phyloP scores from a whole-genome alignment of 2,329 filamentous ascomycete genomes.

The Plenodomus lindquistii region DNA sequence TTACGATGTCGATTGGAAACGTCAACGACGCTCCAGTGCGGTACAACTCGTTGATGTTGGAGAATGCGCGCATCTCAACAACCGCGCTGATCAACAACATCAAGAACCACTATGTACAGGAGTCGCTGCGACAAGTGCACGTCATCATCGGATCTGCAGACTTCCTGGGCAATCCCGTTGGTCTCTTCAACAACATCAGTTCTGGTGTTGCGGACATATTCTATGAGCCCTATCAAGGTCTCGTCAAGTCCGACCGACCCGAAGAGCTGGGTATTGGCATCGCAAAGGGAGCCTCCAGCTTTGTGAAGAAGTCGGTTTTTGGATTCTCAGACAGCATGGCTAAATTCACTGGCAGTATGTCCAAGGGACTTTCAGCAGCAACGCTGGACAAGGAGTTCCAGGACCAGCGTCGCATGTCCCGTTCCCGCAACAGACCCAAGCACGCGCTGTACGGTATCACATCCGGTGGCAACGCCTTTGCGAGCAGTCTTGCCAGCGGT shows the following conservation, averaged over 20 bases:
- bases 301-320: conserved; percentile 98
- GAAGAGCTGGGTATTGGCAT: conserved; percentile 95
- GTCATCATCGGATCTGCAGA: conserved; percentile 96
- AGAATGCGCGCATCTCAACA: conserved; percentile 91
- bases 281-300: conserved; percentile 93
- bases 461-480: conserved; percentile 91
- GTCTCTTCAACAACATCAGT: conserved; percentile 96
- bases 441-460: conserved; percentile 96
- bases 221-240: conserved; percentile 97
- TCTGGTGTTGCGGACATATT: conserved; percentile 98
- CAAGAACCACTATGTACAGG: conserved; percentile 93
- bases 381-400: conserved; percentile 99
- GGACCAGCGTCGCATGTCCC: conserved; percentile 89
- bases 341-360: conserved; percentile 95
- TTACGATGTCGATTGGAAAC: conserved; percentile 99
- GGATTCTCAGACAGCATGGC: conserved; percentile 97
- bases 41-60: conserved; percentile 89
- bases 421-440: conserved; percentile 91
- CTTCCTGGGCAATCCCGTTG: conserved; percentile 96
- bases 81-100: conserved; percentile 83
- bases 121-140: conserved; percentile 93
- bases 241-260: conserved; percentile 93
- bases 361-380: conserved; percentile 92
- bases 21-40: conserved; percentile 96
- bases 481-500: conserved; percentile 88